Evolutionary conservation across 805 yeast genomes (phyloP), one percentile per base, ranked within the genome.

Genomic region (Ogataea populi-albae): DNA sequence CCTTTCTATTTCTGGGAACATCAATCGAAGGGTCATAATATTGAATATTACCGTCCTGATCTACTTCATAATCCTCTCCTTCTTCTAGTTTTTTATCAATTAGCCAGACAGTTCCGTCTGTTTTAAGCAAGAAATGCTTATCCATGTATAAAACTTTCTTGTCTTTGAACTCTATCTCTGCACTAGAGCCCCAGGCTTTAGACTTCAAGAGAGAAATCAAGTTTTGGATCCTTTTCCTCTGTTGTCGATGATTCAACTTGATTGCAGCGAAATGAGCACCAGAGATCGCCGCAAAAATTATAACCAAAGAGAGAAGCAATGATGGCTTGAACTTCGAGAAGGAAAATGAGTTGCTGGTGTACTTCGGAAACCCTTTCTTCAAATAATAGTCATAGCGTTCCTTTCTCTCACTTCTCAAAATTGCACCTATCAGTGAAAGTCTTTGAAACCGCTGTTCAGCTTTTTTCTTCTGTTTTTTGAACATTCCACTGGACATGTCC

Each of bases 361-460:
- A 86, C 43, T 71, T 69, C 5, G 98, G 98, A 62, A 93, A 91
- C 6, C 98, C 97, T 47, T 77, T 73, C 27, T 75, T 68, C 35
- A 85, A 66, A 61, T 86, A 93, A 59, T 77, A 88, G 59, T 93
- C 98, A 59, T 93, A 93, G 6, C 87, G 70, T 32, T 81, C 77
- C 43, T 80, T 75, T 39, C 69, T 69, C 36, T 76, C 74, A 37
- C 71, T 66, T 46, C 91, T 71, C 31, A 89, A 66, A 37, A 89
- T 79, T 52, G 83, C 77, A 22, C 88, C 81, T 16, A 86, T 84
- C 18, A 79, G 59, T 22, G 93, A 84, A 23, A 93, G 71, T 19
- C 91, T 67, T 50, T 91, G 86, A 55, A 81, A 93, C 25, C 86
- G 69, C 47, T 79, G 84, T 43, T 74, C 79, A 4, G 82, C 84